These are phyloP conservation scores for Cryptococcus deneoformans DNA, from an alignment of 1,284 basidiomycete species.

Conservation along the genomic window DNA sequence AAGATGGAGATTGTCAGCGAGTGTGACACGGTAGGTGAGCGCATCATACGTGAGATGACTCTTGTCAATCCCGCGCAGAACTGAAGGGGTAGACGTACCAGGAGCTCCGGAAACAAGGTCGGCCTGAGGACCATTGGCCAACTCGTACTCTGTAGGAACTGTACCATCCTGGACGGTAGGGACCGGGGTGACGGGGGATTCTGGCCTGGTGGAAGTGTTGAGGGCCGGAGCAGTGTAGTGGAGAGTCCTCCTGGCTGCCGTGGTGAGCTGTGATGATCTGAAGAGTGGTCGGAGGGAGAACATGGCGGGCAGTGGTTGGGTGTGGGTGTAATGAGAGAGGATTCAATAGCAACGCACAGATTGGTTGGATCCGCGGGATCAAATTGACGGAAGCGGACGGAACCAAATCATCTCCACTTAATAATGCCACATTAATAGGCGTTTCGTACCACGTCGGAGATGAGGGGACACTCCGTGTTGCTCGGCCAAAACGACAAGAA, in stretches of 20 bases:
- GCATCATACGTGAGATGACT: too few species aligned
- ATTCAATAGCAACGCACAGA: too few species aligned
- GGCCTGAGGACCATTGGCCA: conserved; percentile 15
- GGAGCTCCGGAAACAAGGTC: conserved; percentile 50
- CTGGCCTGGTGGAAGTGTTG: conserved; percentile 4
- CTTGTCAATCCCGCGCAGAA: neutral
- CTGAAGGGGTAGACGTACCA: conserved; percentile 21
- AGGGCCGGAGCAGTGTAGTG: conserved; percentile 4
- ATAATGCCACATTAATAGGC: too few species aligned
- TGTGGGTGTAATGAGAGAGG: neutral
- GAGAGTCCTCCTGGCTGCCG: conserved; percentile 3
- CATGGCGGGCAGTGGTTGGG: conserved; percentile 5
- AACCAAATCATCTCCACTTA: too few species aligned
- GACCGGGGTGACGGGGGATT: conserved; percentile 4
- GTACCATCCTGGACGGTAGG: conserved; percentile 9
- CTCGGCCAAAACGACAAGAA: too few species aligned
- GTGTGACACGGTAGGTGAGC: neutral
- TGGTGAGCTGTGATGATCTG: neutral
- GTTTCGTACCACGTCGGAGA: too few species aligned
- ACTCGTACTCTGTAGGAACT: conserved; percentile 8
- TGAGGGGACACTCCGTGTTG: too few species aligned
- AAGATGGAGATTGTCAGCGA: neutral
- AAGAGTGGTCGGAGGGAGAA: conserved; percentile 10
- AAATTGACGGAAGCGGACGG: too few species aligned
- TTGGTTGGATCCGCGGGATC: too few species aligned